These are phyloP conservation scores for Epichloe hybrida DNA, from an alignment of 2,329 filamentous ascomycete species.

Conservation along the genomic window DNA sequence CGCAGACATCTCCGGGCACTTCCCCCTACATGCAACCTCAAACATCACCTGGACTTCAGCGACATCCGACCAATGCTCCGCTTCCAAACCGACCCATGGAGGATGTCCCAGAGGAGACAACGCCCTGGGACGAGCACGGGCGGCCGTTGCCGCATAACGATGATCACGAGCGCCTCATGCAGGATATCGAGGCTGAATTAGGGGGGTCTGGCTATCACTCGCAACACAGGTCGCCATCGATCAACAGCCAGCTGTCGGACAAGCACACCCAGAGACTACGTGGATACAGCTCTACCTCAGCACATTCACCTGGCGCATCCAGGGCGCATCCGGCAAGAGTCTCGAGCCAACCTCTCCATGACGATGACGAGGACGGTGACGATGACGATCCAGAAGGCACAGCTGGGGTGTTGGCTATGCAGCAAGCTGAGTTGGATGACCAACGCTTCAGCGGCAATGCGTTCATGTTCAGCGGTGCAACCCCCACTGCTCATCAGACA, in stretches of 20 bases:
- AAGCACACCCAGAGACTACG: slow-evolving; percentile 33
- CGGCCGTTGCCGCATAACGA: slow-evolving; percentile 16
- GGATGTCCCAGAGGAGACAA: slow-evolving; percentile 28
- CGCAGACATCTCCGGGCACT: slow-evolving; percentile 32
- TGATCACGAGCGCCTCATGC: slow-evolving; percentile 31
- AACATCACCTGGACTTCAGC: slow-evolving; percentile 32
- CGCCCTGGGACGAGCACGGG: slow-evolving; percentile 27
- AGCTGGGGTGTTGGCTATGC: slow-evolving; percentile 71
- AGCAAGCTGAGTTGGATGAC: slow-evolving; percentile 69
- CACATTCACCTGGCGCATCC: slow-evolving; percentile 24
- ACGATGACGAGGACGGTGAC: slow-evolving; percentile 40
- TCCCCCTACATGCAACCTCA: slow-evolving; percentile 31
- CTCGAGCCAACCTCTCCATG: slow-evolving; percentile 2
- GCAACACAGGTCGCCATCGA: slow-evolving; percentile 26
- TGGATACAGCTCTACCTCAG: slow-evolving; percentile 35
- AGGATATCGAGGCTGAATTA: slow-evolving; percentile 44
- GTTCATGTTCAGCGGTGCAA: slow-evolving; percentile 15
- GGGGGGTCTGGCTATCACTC: slow-evolving; percentile 20
- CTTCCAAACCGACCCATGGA: slow-evolving; percentile 41
- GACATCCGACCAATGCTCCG: slow-evolving; percentile 47
- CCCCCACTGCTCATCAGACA: not conserved
- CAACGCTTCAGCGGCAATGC: slow-evolving; percentile 29
- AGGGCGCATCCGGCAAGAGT: slow-evolving; percentile 6
- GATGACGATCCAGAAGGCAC: slow-evolving; percentile 83
- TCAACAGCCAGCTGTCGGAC: slow-evolving; percentile 33